Percentiles rank a stretch among this genome's conserved stretches.
These are phyloP conservation scores for Lactifluus volemus DNA, from an alignment of 768 basidiomycete genomes.

Conservation along the genomic window DNA sequence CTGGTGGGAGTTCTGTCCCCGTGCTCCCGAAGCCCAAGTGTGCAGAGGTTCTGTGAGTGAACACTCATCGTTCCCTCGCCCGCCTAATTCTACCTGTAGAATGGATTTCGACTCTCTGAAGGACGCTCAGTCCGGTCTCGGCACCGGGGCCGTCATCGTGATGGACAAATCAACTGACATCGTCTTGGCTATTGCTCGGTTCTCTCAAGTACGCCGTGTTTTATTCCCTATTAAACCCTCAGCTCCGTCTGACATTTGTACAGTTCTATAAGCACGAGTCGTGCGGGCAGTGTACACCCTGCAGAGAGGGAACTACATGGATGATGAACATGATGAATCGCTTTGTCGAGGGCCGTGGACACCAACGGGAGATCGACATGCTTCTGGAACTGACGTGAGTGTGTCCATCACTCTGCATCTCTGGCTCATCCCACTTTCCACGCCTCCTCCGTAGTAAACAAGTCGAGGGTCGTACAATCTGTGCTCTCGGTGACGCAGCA, in stretches of 20 bases:
- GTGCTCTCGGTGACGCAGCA: constrained; percentile 93
- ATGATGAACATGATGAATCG: constrained; percentile 99
- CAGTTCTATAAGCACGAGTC: constrained; percentile 45
- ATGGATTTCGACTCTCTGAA: constrained; percentile 98
- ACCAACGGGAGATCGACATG: constrained; percentile 96
- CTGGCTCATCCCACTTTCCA: neutral
- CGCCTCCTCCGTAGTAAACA: constrained; percentile 65
- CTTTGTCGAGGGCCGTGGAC: constrained; percentile 85
- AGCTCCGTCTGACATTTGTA: neutral
- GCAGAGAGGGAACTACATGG: constrained; percentile 94
- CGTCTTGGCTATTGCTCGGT: constrained; percentile 87
- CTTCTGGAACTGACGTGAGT: constrained; percentile 85
- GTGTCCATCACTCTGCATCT: neutral
- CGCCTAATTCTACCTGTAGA: constrained; percentile 30
- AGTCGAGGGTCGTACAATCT: constrained; percentile 94
- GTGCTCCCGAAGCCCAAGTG: constrained; percentile 79
- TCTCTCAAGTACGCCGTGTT: constrained; percentile 49
- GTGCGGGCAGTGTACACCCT: constrained; percentile 62
- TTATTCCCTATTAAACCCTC: neutral
- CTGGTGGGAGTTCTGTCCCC: constrained; percentile 92
- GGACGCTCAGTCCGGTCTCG: constrained; percentile 92
- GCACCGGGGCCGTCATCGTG: constrained; percentile 97
- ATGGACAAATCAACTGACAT: constrained; percentile 99
- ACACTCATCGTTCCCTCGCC: neutral
- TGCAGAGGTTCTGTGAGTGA: constrained; percentile 76